Percentiles rank a stretch among this genome's conserved stretches.
Conservation (phyloP, 2,329 filamentous ascomycete species). For the Huntiella bhutanensis region DNA sequence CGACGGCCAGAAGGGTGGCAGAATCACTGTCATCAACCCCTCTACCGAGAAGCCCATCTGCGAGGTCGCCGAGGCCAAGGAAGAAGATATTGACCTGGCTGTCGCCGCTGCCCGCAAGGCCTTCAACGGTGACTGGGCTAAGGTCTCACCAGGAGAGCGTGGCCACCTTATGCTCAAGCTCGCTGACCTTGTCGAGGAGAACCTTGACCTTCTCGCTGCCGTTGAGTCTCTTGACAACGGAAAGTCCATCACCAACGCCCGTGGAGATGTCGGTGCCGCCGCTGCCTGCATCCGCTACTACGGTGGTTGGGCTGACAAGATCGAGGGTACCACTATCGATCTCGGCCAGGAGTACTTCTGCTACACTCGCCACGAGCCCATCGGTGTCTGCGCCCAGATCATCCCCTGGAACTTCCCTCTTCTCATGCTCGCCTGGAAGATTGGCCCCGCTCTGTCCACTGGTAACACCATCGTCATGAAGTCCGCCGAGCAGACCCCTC, state of each 20-base stretch:
- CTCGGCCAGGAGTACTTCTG: slow-evolving; percentile 29
- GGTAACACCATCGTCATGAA: slow-evolving; percentile 34
- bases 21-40: slow-evolving; percentile 14
- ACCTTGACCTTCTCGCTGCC: slow-evolving; percentile 24
- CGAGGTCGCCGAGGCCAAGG: slow-evolving; percentile 26
- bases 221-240: slow-evolving; percentile 29
- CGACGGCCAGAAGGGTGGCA: slow-evolving; percentile 11
- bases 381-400: slow-evolving; percentile 34
- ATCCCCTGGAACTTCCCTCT: slow-evolving; percentile 39
- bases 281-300: slow-evolving; percentile 23
- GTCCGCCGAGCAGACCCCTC: slow-evolving; percentile 33
- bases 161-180: slow-evolving; percentile 26
- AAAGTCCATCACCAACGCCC: slow-evolving; percentile 21
- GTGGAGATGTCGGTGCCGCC: slow-evolving; percentile 21
- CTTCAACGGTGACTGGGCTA: slow-evolving; percentile 26
- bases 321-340: slow-evolving; percentile 23
- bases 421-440: slow-evolving; percentile 26
- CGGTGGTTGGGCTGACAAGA: slow-evolving; percentile 21
- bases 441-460: slow-evolving; percentile 28
- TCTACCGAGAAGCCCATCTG: slow-evolving; percentile 14
- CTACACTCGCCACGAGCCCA: slow-evolving; percentile 28
- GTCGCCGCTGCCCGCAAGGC: slow-evolving; percentile 30
- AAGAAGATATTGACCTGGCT: slow-evolving; percentile 27
- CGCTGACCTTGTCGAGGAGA: slow-evolving; percentile 23
- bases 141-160: slow-evolving; percentile 21